Evolutionary conservation across 2,329 filamentous ascomycete genomes (phyloP).

Genomic region (Neobulgaria alba): DNA sequence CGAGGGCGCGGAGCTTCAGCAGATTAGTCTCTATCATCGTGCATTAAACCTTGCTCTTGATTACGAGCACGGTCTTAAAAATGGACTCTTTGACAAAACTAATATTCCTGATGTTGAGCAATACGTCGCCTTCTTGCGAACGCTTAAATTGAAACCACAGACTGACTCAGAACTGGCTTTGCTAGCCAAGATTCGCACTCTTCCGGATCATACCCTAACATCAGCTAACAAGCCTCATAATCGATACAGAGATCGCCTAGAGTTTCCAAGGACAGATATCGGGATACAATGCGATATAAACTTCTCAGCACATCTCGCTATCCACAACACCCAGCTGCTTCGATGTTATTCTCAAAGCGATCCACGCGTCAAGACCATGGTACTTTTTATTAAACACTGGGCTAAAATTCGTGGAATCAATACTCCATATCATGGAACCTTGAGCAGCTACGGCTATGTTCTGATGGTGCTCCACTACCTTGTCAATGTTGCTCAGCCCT

Average conservation of each 20-base stretch:
- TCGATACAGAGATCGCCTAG: constrained; percentile 51
- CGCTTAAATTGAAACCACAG: constrained; percentile 11
- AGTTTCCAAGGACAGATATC: constrained; percentile 67
- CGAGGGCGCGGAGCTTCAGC: constrained; percentile 30
- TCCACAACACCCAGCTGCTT: constrained; percentile 77
- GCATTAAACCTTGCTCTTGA: constrained; percentile 47
- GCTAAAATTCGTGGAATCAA: constrained; percentile 81
- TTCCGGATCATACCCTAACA: constrained; percentile 34
- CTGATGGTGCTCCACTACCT: constrained; percentile 89
- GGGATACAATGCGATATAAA: constrained; percentile 93
- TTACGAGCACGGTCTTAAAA: constrained; percentile 44
- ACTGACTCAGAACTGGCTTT: constrained; percentile 10
- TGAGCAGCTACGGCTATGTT: constrained; percentile 86
- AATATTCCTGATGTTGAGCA: constrained; percentile 33
- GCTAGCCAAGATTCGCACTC: constrained; percentile 21
- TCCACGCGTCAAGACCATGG: constrained; percentile 64
- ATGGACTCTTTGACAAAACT: constrained; percentile 36
- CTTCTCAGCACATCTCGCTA: constrained; percentile 73
- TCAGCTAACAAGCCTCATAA: constrained; percentile 43
- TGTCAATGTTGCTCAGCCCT: constrained; percentile 70
- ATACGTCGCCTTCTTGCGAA: constrained; percentile 44
- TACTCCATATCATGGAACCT: constrained; percentile 73
- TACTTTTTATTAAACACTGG: constrained; percentile 87
- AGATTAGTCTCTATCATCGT: constrained; percentile 37
- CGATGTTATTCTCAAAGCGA: constrained; percentile 79